These are phyloP conservation scores for Trichomonascus vanleenenianus DNA, from an alignment of 805 yeast species.

Conservation along the genomic window DNA sequence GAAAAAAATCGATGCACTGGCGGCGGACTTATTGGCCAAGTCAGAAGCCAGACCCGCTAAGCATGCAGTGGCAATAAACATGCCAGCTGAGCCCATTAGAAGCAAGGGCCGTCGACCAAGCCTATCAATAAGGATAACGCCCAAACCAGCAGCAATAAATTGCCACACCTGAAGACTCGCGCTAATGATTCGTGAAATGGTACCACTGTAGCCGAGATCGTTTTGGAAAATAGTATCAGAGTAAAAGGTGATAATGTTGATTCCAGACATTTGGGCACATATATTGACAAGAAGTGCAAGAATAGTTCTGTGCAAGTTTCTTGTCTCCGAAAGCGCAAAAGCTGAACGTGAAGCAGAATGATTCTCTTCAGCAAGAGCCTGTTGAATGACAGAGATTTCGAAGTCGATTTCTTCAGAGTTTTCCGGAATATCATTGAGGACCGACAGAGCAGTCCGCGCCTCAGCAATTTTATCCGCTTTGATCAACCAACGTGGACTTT, in stretches of 20 bases:
- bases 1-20: slow-evolving; percentile 6
- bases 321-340: too few relatives aligned
- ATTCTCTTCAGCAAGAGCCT: too few relatives aligned
- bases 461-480: slow-evolving; percentile 49
- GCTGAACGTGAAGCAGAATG: too few relatives aligned
- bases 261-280: too few relatives aligned
- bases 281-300: slow-evolving; percentile 22
- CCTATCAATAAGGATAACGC: slow-evolving; percentile 18
- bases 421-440: slow-evolving; percentile 28
- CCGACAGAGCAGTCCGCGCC: slow-evolving; percentile 42
- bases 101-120: slow-evolving; percentile 61
- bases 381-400: slow-evolving; percentile 18
- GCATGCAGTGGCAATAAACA: too few relatives aligned
- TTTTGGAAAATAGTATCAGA: slow-evolving; percentile 18
- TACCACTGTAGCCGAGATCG: slow-evolving; percentile 17
- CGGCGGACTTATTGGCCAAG: slow-evolving; percentile 3
- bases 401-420: too few relatives aligned
- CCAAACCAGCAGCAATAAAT: too few relatives aligned
- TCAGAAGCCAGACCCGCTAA: too few relatives aligned
- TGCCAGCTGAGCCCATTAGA: too few relatives aligned
- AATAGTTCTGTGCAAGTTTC: slow-evolving; percentile 42
- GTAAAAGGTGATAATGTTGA: slow-evolving; percentile 20
- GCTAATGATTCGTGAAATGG: slow-evolving; percentile 32
- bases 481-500: slow-evolving; percentile 79
- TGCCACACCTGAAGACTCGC: too few relatives aligned